These are phyloP conservation scores for Talaromyces sp. DNA, from an alignment of 2,329 filamentous ascomycete species.

Conservation along the genomic window DNA sequence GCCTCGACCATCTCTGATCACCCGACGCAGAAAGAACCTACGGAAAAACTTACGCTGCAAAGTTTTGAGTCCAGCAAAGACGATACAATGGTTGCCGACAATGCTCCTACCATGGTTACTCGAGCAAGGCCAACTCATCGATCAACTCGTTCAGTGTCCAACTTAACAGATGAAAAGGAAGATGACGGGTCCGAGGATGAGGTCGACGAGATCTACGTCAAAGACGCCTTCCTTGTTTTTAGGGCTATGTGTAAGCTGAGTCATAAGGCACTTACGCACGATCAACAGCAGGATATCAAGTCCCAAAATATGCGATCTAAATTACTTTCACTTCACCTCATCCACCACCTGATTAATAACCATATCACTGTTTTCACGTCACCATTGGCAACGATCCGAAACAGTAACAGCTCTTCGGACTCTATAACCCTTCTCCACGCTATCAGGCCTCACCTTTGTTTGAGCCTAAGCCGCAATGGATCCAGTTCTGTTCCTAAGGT, in stretches of 20 bases:
- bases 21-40: slow-evolving; percentile 49
- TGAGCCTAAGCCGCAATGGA: slow-evolving; percentile 91
- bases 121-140: slow-evolving; percentile 48
- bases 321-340: slow-evolving; percentile 87
- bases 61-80: slow-evolving; percentile 66
- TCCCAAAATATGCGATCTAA: slow-evolving; percentile 98
- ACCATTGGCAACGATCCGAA: slow-evolving; percentile 84
- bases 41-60: slow-evolving; percentile 60
- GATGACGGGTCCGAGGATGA: slow-evolving; percentile 51
- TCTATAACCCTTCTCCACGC: slow-evolving; percentile 89
- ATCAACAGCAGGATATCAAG: slow-evolving; percentile 87
- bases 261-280: slow-evolving; percentile 80
- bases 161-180: slow-evolving; percentile 35
- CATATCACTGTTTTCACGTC: slow-evolving; percentile 87
- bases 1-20: slow-evolving; percentile 34
- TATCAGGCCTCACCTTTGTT: slow-evolving; percentile 92
- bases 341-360: slow-evolving; percentile 92
- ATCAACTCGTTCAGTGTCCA: slow-evolving; percentile 41
- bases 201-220: slow-evolving; percentile 94
- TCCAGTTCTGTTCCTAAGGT: slow-evolving; percentile 87
- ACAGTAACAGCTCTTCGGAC: slow-evolving; percentile 75
- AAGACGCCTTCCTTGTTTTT: slow-evolving; percentile 95
- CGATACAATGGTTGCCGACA: slow-evolving; percentile 60
- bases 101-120: slow-evolving; percentile 63
- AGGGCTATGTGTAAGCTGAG: slow-evolving; percentile 96